phyloP scores from a whole-genome alignment of 108 stramenopile species.

The Nannochloropsis oceanica region DNA sequence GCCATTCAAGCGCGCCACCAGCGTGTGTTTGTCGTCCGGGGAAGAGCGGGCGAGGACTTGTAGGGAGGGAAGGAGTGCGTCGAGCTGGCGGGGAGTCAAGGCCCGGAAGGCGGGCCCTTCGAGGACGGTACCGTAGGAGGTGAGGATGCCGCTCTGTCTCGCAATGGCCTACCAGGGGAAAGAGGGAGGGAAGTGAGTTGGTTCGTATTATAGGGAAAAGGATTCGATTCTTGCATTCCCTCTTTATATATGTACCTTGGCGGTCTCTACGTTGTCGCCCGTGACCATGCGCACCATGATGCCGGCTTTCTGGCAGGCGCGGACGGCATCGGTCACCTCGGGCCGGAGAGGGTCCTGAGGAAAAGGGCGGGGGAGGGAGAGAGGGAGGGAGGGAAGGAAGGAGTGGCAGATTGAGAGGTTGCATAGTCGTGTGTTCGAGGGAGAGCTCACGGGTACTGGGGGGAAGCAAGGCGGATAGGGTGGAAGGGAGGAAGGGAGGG shows the following conservation, averaged over 20 bases:
- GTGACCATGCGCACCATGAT: conserved; percentile 93
- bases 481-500: no score
- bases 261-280: conserved; percentile 84
- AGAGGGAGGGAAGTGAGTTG: background rate
- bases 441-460: no score
- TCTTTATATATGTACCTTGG: conserved; percentile 39
- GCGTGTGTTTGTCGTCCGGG: conserved; percentile 42
- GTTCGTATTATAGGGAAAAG: background rate
- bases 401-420: no score
- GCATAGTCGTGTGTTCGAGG: no score
- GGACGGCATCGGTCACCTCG: conserved; percentile 30
- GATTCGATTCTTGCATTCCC: background rate
- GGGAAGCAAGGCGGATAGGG: background rate
- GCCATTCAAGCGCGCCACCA: conserved; percentile 40
- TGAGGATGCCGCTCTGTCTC: conserved; percentile 43
- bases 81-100: conserved; percentile 26
- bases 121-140: conserved; percentile 23
- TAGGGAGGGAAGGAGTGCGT: conserved; percentile 36
- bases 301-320: conserved; percentile 28
- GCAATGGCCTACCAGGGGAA: conserved; percentile 53
- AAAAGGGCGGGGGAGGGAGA: background rate
- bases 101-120: conserved; percentile 42
- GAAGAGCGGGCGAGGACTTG: conserved; percentile 42
- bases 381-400: background rate
- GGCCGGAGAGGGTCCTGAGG: conserved; percentile 32